Conservation (phyloP, 208 protist genomes). For the Crithidia brevicula region DNA sequence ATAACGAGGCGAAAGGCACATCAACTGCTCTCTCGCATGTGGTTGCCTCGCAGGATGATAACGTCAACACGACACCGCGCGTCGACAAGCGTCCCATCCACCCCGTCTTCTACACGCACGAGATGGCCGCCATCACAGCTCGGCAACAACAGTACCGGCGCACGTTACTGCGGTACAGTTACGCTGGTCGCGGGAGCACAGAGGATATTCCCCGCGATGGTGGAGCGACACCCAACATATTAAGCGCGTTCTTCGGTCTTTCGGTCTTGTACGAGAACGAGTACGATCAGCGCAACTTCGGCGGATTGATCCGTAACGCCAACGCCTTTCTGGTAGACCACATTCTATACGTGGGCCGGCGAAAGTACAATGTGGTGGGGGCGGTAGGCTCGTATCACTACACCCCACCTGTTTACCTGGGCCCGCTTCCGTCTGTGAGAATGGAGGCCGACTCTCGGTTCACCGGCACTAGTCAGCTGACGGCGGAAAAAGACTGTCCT, state of each 20-base stretch:
- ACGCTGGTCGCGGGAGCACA: no score
- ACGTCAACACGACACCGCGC: conserved; percentile 41
- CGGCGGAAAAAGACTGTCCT: no score
- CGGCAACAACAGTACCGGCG: conserved; percentile 34
- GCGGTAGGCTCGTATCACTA: conserved; percentile 87
- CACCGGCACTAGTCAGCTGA: no score
- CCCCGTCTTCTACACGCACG: conserved; percentile 48
- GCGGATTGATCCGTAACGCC: conserved; percentile 83
- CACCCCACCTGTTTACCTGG: conserved; percentile 73
- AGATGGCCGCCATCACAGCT: conserved; percentile 10
- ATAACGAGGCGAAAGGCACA: background rate
- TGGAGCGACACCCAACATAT: no score
- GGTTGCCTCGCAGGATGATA: background rate
- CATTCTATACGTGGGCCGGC: conserved; percentile 78
- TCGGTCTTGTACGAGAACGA: conserved; percentile 89
- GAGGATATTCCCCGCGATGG: no score
- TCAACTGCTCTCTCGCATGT: background rate
- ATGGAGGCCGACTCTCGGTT: background rate
- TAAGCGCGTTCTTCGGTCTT: conserved; percentile 71
- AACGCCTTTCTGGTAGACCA: conserved; percentile 89
- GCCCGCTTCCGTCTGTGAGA: conserved; percentile 7
- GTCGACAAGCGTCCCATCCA: conserved; percentile 82
- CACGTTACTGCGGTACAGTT: conserved; percentile 44
- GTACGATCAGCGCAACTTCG: conserved; percentile 86
- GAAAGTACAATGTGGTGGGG: conserved; percentile 85